A percentile compares a stretch with the other conserved stretches of the same genome.
These are phyloP conservation scores for Diplodia seriata DNA, from an alignment of 2,329 filamentous ascomycete species.

Conservation along the genomic window DNA sequence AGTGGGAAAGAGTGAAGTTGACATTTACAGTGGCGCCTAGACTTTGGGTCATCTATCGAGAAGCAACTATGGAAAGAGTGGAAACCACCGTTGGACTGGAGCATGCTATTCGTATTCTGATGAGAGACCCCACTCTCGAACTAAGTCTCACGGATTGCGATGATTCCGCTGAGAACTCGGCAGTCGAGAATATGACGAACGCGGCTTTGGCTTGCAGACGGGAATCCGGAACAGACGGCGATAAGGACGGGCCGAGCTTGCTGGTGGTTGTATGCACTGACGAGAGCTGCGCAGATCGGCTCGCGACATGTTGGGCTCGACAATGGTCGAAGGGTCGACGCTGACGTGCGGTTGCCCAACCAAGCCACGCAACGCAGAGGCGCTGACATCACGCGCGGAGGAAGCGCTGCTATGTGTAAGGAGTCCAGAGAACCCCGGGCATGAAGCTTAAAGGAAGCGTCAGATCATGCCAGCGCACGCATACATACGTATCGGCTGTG, in stretches of 20 bases:
- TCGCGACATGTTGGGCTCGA: constrained; percentile 23
- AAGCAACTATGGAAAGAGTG: not conserved
- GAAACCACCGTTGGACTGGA: not conserved
- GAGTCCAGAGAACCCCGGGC: constrained; percentile 4
- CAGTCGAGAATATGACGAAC: not conserved
- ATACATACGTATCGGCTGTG: constrained; percentile 30
- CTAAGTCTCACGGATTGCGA: not conserved
- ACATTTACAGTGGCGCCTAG: not conserved
- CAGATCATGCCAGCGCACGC: constrained; percentile 30
- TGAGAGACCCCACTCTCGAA: not conserved
- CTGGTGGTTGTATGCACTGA: not conserved
- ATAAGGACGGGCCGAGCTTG: not conserved
- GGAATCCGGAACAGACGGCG: not conserved
- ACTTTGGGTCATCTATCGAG: not conserved
- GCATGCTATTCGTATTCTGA: not conserved
- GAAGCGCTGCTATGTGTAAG: constrained; percentile 14
- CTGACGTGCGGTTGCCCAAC: constrained; percentile 28
- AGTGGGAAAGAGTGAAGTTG: not conserved
- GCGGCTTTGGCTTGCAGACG: not conserved
- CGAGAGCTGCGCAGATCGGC: not conserved
- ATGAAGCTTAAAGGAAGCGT: constrained; percentile 15
- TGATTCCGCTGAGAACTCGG: not conserved
- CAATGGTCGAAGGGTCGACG: constrained; percentile 1
- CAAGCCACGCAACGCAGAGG: constrained; percentile 23
- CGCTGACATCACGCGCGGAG: constrained; percentile 24